A percentile compares a stretch with the other conserved stretches of the same genome.
phyloP scores from a whole-genome alignment of 371 early-diverging fungal species.

The Mortierella sp. region DNA sequence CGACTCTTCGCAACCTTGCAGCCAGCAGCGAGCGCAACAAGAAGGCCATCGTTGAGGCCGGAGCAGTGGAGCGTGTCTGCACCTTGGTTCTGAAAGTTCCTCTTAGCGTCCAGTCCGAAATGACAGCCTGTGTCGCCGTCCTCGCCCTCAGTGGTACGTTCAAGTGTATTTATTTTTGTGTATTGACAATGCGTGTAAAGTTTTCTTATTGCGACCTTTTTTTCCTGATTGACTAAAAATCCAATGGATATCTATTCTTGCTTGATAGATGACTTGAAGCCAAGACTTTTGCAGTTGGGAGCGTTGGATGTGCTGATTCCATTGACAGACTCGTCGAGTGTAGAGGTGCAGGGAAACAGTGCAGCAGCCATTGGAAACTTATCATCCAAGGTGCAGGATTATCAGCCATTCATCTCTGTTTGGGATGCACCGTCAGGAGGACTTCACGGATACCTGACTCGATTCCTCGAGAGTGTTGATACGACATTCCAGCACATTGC shows the following conservation, averaged over 20 bases:
- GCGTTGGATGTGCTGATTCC: conserved; percentile 81
- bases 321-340: conserved; percentile 71
- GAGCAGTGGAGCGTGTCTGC: conserved; percentile 84
- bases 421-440: conserved; percentile 82
- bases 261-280: conserved; percentile 79
- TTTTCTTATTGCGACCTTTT: not conserved
- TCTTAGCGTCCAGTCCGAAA: conserved; percentile 82
- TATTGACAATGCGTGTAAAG: not conserved
- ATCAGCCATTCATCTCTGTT: conserved; percentile 73
- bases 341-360: conserved; percentile 89
- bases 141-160: conserved; percentile 78
- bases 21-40: conserved; percentile 89
- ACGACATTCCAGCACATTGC: conserved; percentile 88
- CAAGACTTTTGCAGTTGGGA: conserved; percentile 73
- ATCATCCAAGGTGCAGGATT: conserved; percentile 81
- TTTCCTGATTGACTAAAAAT: not conserved
- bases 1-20: conserved; percentile 89
- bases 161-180: not conserved
- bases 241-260: not conserved
- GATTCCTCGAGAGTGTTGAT: conserved; percentile 80
- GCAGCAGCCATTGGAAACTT: conserved; percentile 90
- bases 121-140: conserved; percentile 92
- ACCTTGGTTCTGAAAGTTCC: conserved; percentile 73
- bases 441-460: conserved; percentile 78
- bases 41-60: conserved; percentile 82